Evolutionary conservation across 129 eudicot genomes (phyloP), one percentile per base, ranked within the genome.

Genomic region (Centella asiatica): DNA sequence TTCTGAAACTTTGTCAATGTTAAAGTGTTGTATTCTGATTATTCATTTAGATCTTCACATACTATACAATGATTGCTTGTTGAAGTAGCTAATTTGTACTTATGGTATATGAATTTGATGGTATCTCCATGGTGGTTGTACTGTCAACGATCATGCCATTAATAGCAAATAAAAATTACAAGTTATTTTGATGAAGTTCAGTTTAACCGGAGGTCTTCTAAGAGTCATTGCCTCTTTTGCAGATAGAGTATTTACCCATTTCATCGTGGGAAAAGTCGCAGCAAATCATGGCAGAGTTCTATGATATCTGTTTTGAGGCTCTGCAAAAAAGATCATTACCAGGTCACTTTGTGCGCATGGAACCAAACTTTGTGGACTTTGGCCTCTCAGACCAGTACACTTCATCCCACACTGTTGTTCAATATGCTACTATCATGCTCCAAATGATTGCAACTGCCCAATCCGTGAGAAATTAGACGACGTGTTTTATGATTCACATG

Each of bases 201-300:
- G n/a, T n/a, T n/a, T n/a, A n/a, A n/a, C n/a, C n/a, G 19, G 27
- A 11, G 20, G 45, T 9, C 5, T 26, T 62, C 28, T 40, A 11
- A 20, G 25, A 51, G 18, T 50, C 19, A 18, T 68, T n/a, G 46
- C 49, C 52, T 56, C 10, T 54, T 44, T 47, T 59, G 74, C 83
- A 90, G 97, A 85, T 90, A 75, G 97, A 90, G 77, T 90, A 90
- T 71, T 76, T 77, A 40, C 94, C 95, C 29, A 77, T 87, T 45
- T 90, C 95, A 28, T 86, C 97, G 4, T 79, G 95, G 86, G 95
- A 86, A 13, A 86, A 81, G 50, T 83, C 97, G 0, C 86, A 81
- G 42, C 80, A 81, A 72, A 77, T 90, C 61, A 84, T 90, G 87
- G 85, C 67, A 0, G 97, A 86, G 67, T 90, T 90, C 62, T 76